Evolutionary conservation across 2,329 filamentous ascomycete genomes (phyloP), one percentile per base, ranked within the genome.

Genomic region (Dactylonectria estremocensis): DNA sequence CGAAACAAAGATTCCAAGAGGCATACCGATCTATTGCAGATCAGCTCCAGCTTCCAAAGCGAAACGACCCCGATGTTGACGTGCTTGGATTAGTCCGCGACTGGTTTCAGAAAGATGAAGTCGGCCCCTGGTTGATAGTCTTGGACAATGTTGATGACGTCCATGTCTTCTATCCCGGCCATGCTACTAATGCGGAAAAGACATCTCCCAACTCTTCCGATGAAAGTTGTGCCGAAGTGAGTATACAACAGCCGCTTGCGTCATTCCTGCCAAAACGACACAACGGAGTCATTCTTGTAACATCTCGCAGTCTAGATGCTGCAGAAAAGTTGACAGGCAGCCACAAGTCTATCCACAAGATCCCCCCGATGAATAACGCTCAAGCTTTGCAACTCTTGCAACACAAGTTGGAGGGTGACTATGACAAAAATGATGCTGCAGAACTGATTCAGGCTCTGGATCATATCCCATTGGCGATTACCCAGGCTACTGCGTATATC

Each of bases 11-110:
- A 14, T 80, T 82, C 46, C 73, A 82, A 68, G 74, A 81, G 57
- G 74, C 76, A 49, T 81, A 77, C 66, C 74, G 73, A 50, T 76
- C 79, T n/a, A 79, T 83, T 66, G 78, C 78, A 28, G 68, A 79
- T 13, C 28, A 14, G 2, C 40, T 61, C 7, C 37, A 37, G 62
- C 67, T 83, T 13, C 64, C 70, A 5, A 75, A 77, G 7, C 74
- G 78, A 14, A 52, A 76, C 20, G 67, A 82, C 65, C 76, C 77
- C 6, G 70, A 70, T 3, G 72, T 69, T 11, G 72, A 83, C 64
- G 75, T 81, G 33, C 77, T 80, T 52, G 18, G 74, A 55, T 74
- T 80, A 0, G 73, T 80, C 28, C 64, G 73, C 4, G 67, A 78
- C 69, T 80, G 74, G 76, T 65, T 80, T 18, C 33, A 66, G 11